Evolutionary conservation across 768 basidiomycete species (phyloP), one percentile per base, ranked within the genome.

Genomic region (Boletus reticuloceps): DNA sequence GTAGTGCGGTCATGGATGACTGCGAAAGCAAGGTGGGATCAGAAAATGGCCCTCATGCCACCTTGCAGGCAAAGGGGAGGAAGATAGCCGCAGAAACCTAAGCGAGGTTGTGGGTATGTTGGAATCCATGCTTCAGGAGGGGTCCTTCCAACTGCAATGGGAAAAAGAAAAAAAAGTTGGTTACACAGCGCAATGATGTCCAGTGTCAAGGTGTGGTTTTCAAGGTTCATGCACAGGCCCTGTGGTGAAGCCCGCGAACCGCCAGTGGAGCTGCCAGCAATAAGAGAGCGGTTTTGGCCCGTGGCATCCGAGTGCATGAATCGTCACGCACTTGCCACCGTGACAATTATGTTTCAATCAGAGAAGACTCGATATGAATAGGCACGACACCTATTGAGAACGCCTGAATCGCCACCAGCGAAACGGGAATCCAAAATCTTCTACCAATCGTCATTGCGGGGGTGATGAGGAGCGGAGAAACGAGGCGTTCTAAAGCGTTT

Each of bases 31-130:
- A 53, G 58, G 47, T 64, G 57, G 53, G 43, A 67, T 61, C 65
- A 62, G 27, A 54, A 42, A 42, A 54, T 54, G 38, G 48, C 44
- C 48, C 49, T 42, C 60, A 58, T 56, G 62, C 68, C 62, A 64
- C 59, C 66, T 55, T 62, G 67, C 66, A 67, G 64, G 66, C 52
- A 64, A 38, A 62, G 51, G 58, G 67, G 55, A 59, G 59, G 67
- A 55, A 9, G 57, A 40, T 58, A 45, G 46, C 67, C 58, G 62
- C 64, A 58, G 59, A 56, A 48, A 25, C 43, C 53, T 67, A 69
- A 64, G 66, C 68, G 67, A 68, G 62, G 58, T 52, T 58, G 62
- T 34, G 55, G 48, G 56, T 59, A 38, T 58, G 62, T 50, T 45
- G 56, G 51, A 42, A 31, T 59, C 52, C 63, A 65, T 59, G 65